Base-by-base conservation (phyloP, 1,139 yeast genomes). In the Hyphopichia fennica region DNA sequence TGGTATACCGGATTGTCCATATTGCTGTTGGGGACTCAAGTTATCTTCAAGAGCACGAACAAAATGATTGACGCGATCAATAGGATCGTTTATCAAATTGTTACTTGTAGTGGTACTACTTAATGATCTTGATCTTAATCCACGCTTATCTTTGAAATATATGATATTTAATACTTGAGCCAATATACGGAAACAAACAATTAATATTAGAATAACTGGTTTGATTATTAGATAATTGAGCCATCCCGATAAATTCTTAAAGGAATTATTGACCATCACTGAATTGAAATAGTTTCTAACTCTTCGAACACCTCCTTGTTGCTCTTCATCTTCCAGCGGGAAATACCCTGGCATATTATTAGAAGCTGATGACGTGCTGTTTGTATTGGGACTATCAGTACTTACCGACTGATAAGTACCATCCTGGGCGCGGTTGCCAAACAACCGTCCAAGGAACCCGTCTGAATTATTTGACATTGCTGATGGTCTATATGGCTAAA, bases 21-120 rank as follows among this genome's bases (percentile, higher is more conserved):
- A 41, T n/a, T 50, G 43, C 35, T 56, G 63, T 16, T 52, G 50
- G 5, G 66, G 62, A 2, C 55, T 45, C 33, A 68, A 50, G 42
- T 56, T 65, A 36, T 70, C 75, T 45, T 70, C 75, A 34, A 70
- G 49, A 34, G 58, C 65, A 23, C 72, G 56, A 7, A 66, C 53
- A 46, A 70, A 70, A 41, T 56, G 60, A 46, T 57, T 59, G 2
- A 62, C 75, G 40, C 63, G 65, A 42, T 65, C 65, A 6, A 67
- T 63, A 1, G 75, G 72, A 45, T 67, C 70, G 38, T 47, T 42
- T 15, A 41, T 38, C 18, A 34, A 22, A 16, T 25, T 27, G n/a
- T 38, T 35, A 14, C 33, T 30, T 5, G 35, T 37, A 8, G 43
- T 37, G 31, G 35, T 23, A 25, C 22, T 35, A n/a, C 36, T 40